These are phyloP conservation scores for Blastobotrys elegans DNA, from an alignment of 1,139 yeast genomes.

Conservation along the genomic window DNA sequence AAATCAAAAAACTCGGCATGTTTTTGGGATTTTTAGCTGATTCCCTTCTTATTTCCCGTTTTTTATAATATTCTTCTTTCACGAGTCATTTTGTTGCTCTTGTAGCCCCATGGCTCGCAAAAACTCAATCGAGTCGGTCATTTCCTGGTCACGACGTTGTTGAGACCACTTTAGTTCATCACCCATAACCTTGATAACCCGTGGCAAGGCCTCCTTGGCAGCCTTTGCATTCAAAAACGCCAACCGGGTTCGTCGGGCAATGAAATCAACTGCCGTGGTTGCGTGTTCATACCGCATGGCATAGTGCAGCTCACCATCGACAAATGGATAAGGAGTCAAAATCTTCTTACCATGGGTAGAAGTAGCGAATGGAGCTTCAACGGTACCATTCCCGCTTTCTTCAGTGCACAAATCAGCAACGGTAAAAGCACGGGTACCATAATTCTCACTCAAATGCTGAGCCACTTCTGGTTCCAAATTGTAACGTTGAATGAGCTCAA, in stretches of 20 bases:
- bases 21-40: not conserved
- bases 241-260: constrained; percentile 89
- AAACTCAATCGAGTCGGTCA: constrained; percentile 34
- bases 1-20: not conserved
- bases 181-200: constrained; percentile 82
- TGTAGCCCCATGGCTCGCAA: constrained; percentile 40
- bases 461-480: constrained; percentile 72
- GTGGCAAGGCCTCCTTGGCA: constrained; percentile 75
- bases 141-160: constrained; percentile 52
- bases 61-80: not conserved
- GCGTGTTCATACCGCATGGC: constrained; percentile 80
- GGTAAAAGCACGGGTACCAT: constrained; percentile 75
- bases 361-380: constrained; percentile 21
- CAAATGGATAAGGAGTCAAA: constrained; percentile 73
- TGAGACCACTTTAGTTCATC: constrained; percentile 71
- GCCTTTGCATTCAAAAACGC: constrained; percentile 88
- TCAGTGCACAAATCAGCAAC: constrained; percentile 54
- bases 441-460: constrained; percentile 75
- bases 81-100: not conserved
- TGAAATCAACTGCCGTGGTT: constrained; percentile 82
- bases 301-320: constrained; percentile 86
- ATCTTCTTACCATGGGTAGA: constrained; percentile 34
- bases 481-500: constrained; percentile 78
- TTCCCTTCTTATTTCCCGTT: no score
- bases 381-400: constrained; percentile 22